Conservation (phyloP, 495 filamentous ascomycete species). For the Trypethelium eluteriae region DNA sequence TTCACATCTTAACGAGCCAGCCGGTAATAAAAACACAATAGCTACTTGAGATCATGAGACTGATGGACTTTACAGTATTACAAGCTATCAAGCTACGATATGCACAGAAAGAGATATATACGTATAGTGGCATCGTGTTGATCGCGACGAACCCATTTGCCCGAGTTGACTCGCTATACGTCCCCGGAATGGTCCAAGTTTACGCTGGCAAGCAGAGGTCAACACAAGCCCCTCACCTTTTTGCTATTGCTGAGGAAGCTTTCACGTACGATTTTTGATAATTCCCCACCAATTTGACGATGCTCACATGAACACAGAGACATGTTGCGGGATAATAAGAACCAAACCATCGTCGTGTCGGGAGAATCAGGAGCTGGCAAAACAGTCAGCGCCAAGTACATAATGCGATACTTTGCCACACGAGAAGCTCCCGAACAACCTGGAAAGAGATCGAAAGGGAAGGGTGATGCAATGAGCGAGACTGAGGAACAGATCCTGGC, state of each 20-base stretch:
- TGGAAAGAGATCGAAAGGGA: constrained; percentile 66
- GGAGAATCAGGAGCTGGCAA: constrained; percentile 98
- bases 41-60: constrained; percentile 11
- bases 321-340: constrained; percentile 91
- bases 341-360: constrained; percentile 97
- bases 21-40: constrained; percentile 51
- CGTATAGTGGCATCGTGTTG: constrained; percentile 96
- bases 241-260: constrained; percentile 97
- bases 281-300: background rate
- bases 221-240: constrained; percentile 94
- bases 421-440: constrained; percentile 89
- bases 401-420: constrained; percentile 99
- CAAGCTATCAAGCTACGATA: constrained; percentile 98
- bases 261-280: constrained; percentile 63
- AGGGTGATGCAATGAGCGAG: constrained; percentile 86
- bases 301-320: constrained; percentile 49
- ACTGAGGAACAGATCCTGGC: constrained; percentile 97
- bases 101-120: constrained; percentile 98
- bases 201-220: constrained; percentile 96
- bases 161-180: constrained; percentile 94
- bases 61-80: constrained; percentile 55
- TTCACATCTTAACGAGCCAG: constrained; percentile 96
- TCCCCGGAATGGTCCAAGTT: constrained; percentile 97
- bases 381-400: constrained; percentile 98
- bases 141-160: constrained; percentile 99